Percentiles rank a stretch among this genome's conserved stretches.
Evolutionary conservation across 345 rosid species (phyloP).

Genomic region (Lumnitzera littorea): DNA sequence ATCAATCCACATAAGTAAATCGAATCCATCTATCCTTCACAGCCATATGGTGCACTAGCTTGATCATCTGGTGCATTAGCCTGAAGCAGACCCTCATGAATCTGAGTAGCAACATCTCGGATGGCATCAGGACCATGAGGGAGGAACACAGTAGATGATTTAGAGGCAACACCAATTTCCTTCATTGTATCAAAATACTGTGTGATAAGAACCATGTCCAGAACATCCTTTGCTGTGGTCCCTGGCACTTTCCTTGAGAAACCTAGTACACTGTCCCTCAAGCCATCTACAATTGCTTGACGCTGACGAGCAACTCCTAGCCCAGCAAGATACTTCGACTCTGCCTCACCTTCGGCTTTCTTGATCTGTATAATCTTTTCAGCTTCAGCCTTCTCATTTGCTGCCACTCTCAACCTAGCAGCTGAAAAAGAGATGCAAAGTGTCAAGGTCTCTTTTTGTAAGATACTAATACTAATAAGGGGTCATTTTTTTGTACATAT

Average conservation of each 20-base stretch:
- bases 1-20: too few species aligned
- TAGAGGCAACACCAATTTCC: slow-evolving; percentile 4
- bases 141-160: slow-evolving; percentile 6
- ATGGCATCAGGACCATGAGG: slow-evolving; percentile 10
- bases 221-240: slow-evolving; percentile 5
- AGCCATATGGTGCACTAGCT: too few species aligned
- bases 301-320: slow-evolving; percentile 4
- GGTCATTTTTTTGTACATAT: too few species aligned
- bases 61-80: background rate
- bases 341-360: slow-evolving; percentile 7
- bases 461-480: too few species aligned
- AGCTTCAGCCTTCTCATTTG: slow-evolving; percentile 5
- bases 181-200: slow-evolving; percentile 9
- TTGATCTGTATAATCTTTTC: slow-evolving; percentile 6
- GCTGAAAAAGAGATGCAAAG: background rate
- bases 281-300: slow-evolving; percentile 9
- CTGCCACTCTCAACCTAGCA: slow-evolving; percentile 6
- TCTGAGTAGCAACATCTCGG: slow-evolving; percentile 4
- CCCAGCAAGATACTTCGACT: slow-evolving; percentile 7
- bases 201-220: slow-evolving; percentile 8
- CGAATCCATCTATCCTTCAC: too few species aligned
- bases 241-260: slow-evolving; percentile 7
- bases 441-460: too few species aligned
- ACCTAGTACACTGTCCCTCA: slow-evolving; percentile 5
- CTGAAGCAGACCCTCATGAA: slow-evolving; percentile 2